phyloP scores from a whole-genome alignment of 2,329 filamentous ascomycete genomes.

The Epichloe amarillans region DNA sequence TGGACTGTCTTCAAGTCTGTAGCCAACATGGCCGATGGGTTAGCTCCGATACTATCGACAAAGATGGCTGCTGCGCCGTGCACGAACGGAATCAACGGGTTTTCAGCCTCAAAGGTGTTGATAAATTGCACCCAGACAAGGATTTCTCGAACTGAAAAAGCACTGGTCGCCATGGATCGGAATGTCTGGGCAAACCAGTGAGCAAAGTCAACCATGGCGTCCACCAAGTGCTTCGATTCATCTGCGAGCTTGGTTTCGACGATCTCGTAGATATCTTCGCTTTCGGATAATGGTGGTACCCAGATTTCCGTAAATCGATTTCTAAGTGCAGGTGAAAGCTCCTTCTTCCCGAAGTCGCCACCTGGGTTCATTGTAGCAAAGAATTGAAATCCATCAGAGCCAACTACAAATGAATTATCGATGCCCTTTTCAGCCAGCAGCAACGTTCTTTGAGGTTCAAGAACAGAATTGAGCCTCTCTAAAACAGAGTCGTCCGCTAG shows the following conservation, averaged over 20 bases:
- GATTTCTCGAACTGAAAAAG: slow-evolving; percentile 83
- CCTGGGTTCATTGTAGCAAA: slow-evolving; percentile 98
- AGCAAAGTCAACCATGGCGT: slow-evolving; percentile 70
- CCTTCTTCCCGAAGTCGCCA: slow-evolving; percentile 95
- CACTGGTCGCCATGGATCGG: slow-evolving; percentile 57
- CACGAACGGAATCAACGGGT: slow-evolving; percentile 38
- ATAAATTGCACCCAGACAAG: slow-evolving; percentile 90
- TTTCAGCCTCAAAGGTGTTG: slow-evolving; percentile 46
- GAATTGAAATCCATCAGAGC: slow-evolving; percentile 75
- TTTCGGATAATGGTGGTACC: slow-evolving; percentile 79
- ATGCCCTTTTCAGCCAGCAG: slow-evolving; percentile 89
- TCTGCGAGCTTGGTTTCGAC: slow-evolving; percentile 59
- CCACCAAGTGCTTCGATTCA: slow-evolving; percentile 43
- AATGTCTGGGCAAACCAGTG: slow-evolving; percentile 85
- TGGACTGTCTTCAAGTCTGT: slow-evolving; percentile 56
- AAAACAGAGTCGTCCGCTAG: slow-evolving; percentile 94
- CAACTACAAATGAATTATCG: slow-evolving; percentile 66
- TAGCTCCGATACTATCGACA: slow-evolving; percentile 87
- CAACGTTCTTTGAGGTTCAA: slow-evolving; percentile 77
- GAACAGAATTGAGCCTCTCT: slow-evolving; percentile 88
- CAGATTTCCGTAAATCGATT: slow-evolving; percentile 99
- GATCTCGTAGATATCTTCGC: slow-evolving; percentile 79
- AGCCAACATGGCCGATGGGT: slow-evolving; percentile 76
- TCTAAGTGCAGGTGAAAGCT: slow-evolving; percentile 83
- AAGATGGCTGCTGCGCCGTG: slow-evolving; percentile 94